phyloP scores from a whole-genome alignment of 192 early-diverging fungal species.

The Gigaspora rosea region DNA sequence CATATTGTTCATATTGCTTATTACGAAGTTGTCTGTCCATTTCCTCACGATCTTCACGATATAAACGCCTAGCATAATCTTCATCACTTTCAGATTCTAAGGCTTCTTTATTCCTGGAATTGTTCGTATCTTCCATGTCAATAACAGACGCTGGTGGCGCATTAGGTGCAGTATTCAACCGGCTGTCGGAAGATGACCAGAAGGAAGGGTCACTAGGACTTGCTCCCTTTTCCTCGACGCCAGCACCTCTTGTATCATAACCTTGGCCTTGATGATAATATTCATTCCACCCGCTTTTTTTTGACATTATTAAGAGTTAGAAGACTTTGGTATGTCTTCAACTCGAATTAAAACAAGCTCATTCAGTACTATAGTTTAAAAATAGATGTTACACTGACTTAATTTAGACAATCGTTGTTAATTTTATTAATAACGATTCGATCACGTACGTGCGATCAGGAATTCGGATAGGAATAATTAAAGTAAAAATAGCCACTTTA shows the following conservation, averaged over 20 bases:
- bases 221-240: background rate
- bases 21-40: background rate
- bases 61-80: conserved; percentile 10
- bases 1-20: too few relatives aligned
- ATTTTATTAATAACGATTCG: too few relatives aligned
- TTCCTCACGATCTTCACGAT: conserved; percentile 13
- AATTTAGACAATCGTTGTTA: too few relatives aligned
- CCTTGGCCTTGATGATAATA: background rate
- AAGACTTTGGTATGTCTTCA: too few relatives aligned
- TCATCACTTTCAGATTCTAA: conserved; percentile 7
- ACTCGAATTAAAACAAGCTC: too few relatives aligned
- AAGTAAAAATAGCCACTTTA: too few relatives aligned
- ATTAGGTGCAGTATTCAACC: background rate
- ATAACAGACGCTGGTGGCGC: conserved; percentile 19
- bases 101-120: background rate
- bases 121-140: background rate
- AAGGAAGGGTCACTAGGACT: background rate
- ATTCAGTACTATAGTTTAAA: too few relatives aligned
- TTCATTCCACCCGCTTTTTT: background rate
- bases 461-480: too few relatives aligned
- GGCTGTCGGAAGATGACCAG: background rate
- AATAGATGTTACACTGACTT: too few relatives aligned
- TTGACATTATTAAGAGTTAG: background rate
- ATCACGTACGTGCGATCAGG: too few relatives aligned
- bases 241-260: background rate